Evolutionary conservation across 768 basidiomycete genomes (phyloP), one percentile per base, ranked within the genome.

Genomic region (Hortiboletus flavorubellus): DNA sequence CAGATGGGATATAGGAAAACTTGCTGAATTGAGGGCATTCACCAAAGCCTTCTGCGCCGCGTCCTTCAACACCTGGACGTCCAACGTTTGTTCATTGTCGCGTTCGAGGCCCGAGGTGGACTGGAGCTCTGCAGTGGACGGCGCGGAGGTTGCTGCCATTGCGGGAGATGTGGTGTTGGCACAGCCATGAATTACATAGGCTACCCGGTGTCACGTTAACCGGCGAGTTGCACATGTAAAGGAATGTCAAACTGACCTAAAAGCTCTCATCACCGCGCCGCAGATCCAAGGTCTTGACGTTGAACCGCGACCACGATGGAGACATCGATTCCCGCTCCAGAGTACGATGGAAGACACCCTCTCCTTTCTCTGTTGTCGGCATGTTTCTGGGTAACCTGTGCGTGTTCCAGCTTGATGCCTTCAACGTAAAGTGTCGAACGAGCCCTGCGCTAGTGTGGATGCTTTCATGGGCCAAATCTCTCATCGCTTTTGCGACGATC

Each of bases 361-460:
- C 74, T 93, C 26, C 77, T 92, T 46, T 86, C 88, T 12, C 74
- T 93, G 41, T 73, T 91, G 23, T 87, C 89, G 18, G 89, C 91
- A 8, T 89, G 80, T 64, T 92, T 92, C 70, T 92, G 90, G 87
- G 87, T 87, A 26, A 82, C 91, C 48, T 60, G 91, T 93, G 68
- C 59, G 91, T 85, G 38, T 39, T 49, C 33, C 37, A 11, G 4
- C 41, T 40, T 45, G 38, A 50, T 47, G 33, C 33, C 16, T 57
- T 35, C 29, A 52, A 26, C 26, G 21, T 48, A 55, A 26, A 9
- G 38, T 34, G 8, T 46, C 8, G 55, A 51, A 60, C 49, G 33
- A 37, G 54, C 50, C 46, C 35, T 44, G 12, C 54, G 26, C 26
- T 26, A 93, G 91, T 91, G 59, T 93, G 90, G 89, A 70, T 90